Percentiles rank a stretch among this genome's conserved stretches.
phyloP scores from a whole-genome alignment of 2,329 filamentous ascomycete species.

The Clarireedia paspali region DNA sequence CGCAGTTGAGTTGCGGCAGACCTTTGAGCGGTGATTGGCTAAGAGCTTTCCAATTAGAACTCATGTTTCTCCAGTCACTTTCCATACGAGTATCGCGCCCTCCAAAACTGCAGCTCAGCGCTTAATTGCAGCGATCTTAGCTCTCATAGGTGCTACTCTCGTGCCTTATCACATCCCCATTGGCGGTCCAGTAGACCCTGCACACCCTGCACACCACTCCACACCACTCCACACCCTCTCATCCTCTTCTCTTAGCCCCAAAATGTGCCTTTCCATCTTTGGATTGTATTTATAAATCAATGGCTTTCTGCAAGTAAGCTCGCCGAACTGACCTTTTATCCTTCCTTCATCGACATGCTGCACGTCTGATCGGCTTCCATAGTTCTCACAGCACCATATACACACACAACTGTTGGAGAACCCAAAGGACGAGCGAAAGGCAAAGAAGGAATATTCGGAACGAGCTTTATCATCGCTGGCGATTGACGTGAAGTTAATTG shows the following conservation, averaged over 20 bases:
- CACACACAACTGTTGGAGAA: background rate
- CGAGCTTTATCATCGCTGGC: conserved; percentile 4
- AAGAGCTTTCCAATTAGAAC: background rate
- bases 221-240: background rate
- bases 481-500: background rate
- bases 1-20: too few relatives aligned
- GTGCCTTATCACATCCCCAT: background rate
- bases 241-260: background rate
- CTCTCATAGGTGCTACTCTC: background rate
- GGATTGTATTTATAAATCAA: conserved; percentile 5
- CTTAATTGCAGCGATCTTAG: background rate
- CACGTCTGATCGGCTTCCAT: background rate
- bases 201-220: too few relatives aligned
- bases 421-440: background rate
- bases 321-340: background rate
- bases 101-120: background rate
- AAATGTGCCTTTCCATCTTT: background rate
- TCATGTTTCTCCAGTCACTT: too few relatives aligned
- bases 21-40: too few relatives aligned
- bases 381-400: background rate
- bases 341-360: background rate
- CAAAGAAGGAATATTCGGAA: background rate
- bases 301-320: background rate
- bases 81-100: background rate
- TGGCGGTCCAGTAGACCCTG: background rate